Base-by-base conservation (phyloP, 352 stramenopile species). In the Globisporangium parvum region DNA sequence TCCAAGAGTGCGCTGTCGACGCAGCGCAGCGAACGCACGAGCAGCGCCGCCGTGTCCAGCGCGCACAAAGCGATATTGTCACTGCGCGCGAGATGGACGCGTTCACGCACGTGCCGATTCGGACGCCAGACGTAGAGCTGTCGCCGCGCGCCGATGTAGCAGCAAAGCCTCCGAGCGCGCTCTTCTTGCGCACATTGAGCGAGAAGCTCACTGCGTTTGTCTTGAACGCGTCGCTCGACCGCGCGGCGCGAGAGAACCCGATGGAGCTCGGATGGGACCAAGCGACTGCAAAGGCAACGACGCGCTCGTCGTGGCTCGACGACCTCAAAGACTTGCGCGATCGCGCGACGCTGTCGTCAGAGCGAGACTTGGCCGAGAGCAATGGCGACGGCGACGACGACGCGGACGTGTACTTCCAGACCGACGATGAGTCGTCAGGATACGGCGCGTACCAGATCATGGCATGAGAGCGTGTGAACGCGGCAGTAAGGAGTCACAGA, bases 381-480 rank as follows among this genome's bases (percentile, higher is more conserved):
- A 15, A 37, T 3, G 41, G 41, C 20, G 48, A 33, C n/a, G 23
- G 55, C 40, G 20, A 66, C 48, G 40, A 55, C 11, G n/a, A 53
- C 47, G 40, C 54, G n/a, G 54, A 62, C 24, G 18, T 61, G 35
- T 66, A 50, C 59, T 26, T 71, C 11, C 59, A 69, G 26, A 57
- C 53, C 8, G 62, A 73, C 11, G 62, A 73, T 6, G 62, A 73
- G 18, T 46, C 20, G 28, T 42, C 55, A 4, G 39, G 53, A 11
- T 41, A 67, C 40, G 55, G 57, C 47, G 57, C 35, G 51, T 73
- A 73, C 39, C 49, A 63, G 18, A 62, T 61, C 47, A 73, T 73
- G 62, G 20, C 41, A 8, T 60, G 40, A 35, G 18, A 41, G 17
- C 6, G 11, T 10, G 4, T n/a, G n/a, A 24, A 5, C 31, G 18